Conservation (phyloP, 2,329 filamentous ascomycete genomes). For the Graphilbum ipis-grandicollis region DNA sequence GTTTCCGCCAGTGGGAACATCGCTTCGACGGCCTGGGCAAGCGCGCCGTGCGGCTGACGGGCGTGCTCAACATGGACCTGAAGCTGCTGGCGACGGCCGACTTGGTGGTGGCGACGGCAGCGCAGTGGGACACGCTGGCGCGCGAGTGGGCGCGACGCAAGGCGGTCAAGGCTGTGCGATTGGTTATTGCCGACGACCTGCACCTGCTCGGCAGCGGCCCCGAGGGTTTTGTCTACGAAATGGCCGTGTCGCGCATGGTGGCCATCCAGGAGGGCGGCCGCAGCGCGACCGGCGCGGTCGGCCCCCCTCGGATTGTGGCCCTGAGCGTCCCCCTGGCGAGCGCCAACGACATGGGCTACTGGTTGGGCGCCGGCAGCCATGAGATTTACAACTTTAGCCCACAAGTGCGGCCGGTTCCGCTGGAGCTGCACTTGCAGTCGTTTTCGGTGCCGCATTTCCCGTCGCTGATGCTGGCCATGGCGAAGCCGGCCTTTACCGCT, state of each 20-base stretch:
- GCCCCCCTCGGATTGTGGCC: slow-evolving; percentile 71
- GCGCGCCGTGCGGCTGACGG: slow-evolving; percentile 79
- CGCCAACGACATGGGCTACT: slow-evolving; percentile 85
- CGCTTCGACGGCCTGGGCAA: slow-evolving; percentile 56
- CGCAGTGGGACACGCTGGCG: slow-evolving; percentile 91
- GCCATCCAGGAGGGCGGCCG: slow-evolving; percentile 71
- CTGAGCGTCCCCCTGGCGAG: slow-evolving; percentile 86
- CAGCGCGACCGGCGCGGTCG: slow-evolving; percentile 60
- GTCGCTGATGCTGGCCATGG: slow-evolving; percentile 97
- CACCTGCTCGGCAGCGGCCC: slow-evolving; percentile 91
- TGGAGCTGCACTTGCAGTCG: slow-evolving; percentile 89
- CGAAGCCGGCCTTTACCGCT: slow-evolving; percentile 78
- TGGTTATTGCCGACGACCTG: slow-evolving; percentile 90
- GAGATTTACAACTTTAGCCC: slow-evolving; percentile 98
- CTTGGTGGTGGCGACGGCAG: slow-evolving; percentile 77
- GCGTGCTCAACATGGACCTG: slow-evolving; percentile 80
- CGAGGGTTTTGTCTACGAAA: slow-evolving; percentile 82
- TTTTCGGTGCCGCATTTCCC: slow-evolving; percentile 95
- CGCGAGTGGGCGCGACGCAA: slow-evolving; percentile 93
- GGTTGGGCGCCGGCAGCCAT: slow-evolving; percentile 95
- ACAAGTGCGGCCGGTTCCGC: slow-evolving; percentile 68
- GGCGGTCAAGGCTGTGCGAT: slow-evolving; percentile 76
- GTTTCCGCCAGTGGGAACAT: slow-evolving; percentile 70
- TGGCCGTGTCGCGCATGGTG: slow-evolving; percentile 94
- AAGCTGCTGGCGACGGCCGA: slow-evolving; percentile 78